A percentile compares a stretch with the other conserved stretches of the same genome.
Conservation (phyloP, 1,139 yeast genomes). For the Debaryomyces robertsiae region DNA sequence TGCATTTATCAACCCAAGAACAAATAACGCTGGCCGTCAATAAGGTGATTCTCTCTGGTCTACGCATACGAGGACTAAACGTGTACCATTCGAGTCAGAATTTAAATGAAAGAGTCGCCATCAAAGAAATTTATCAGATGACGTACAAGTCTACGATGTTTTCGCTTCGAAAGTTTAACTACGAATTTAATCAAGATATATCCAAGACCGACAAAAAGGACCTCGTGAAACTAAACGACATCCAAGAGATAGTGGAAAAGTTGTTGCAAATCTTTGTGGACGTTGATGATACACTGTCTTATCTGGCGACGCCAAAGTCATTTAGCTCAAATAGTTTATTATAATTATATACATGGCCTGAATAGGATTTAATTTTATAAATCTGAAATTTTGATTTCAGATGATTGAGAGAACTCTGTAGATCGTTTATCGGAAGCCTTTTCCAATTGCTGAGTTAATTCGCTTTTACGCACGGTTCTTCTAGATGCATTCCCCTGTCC, state of each 20-base stretch:
- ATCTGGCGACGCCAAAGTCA: constrained; percentile 7
- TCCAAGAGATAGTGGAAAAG: constrained; percentile 42
- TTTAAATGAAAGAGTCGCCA: constrained; percentile 35
- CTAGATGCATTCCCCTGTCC: constrained; percentile 23
- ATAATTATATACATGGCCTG: constrained; percentile 9
- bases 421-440: constrained; percentile 29
- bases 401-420: constrained; percentile 15
- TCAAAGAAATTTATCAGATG: constrained; percentile 48
- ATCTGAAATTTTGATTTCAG: constrained; percentile 15
- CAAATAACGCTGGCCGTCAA: constrained; percentile 39
- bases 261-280: constrained; percentile 40
- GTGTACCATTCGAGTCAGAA: constrained; percentile 24
- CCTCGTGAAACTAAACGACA: constrained; percentile 27
- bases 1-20: constrained; percentile 29
- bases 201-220: constrained; percentile 11
- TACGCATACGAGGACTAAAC: constrained; percentile 45
- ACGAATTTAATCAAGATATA: constrained; percentile 24
- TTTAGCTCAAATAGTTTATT: constrained; percentile 7
- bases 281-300: constrained; percentile 20
- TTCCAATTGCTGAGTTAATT: constrained; percentile 34
- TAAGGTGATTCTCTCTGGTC: constrained; percentile 43
- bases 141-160: constrained; percentile 43
- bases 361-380: constrained; percentile 7
- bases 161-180: constrained; percentile 41
- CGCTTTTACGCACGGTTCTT: constrained; percentile 26